A percentile compares a stretch with the other conserved stretches of the same genome.
Conservation (phyloP, 371 early-diverging fungal species). For the Mortierella sp. region DNA sequence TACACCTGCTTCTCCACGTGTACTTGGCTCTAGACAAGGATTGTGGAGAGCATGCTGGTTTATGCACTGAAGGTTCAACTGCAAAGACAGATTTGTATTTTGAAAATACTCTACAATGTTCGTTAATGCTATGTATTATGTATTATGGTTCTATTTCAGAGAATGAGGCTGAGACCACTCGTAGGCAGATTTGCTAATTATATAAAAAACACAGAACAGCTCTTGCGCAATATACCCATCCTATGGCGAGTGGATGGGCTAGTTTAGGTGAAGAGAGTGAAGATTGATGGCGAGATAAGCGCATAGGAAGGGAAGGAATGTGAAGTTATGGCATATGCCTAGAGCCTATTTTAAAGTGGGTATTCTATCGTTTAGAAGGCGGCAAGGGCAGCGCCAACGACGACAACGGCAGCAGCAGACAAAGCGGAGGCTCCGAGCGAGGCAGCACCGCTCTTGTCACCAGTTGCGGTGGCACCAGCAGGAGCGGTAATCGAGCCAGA, state of each 20-base stretch:
- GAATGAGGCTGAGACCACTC: not conserved
- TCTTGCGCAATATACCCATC: not conserved
- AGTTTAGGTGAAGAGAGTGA: not conserved
- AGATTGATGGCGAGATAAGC: not conserved
- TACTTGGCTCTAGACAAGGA: too few relatives aligned
- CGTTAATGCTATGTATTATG: too few relatives aligned
- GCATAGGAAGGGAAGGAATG: not conserved
- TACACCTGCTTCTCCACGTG: too few relatives aligned
- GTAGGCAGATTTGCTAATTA: not conserved
- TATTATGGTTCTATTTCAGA: too few relatives aligned
- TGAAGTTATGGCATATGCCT: not conserved
- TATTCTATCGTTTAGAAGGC: conserved; percentile 27
- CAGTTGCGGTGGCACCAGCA: conserved; percentile 16
- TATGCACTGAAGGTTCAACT: too few relatives aligned
- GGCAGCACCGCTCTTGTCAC: conserved; percentile 10
- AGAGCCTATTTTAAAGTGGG: not conserved
- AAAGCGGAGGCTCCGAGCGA: not conserved
- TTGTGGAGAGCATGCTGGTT: too few relatives aligned
- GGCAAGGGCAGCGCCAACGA: conserved; percentile 37
- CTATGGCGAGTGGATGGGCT: not conserved
- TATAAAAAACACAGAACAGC: not conserved
- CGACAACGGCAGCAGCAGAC: conserved; percentile 26
- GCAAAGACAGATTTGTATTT: too few relatives aligned
- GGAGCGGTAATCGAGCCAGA: conserved; percentile 6
- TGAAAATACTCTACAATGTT: too few relatives aligned